Base-by-base conservation (phyloP, 495 filamentous ascomycete species). In the Aspergillus saccharolyticus region DNA sequence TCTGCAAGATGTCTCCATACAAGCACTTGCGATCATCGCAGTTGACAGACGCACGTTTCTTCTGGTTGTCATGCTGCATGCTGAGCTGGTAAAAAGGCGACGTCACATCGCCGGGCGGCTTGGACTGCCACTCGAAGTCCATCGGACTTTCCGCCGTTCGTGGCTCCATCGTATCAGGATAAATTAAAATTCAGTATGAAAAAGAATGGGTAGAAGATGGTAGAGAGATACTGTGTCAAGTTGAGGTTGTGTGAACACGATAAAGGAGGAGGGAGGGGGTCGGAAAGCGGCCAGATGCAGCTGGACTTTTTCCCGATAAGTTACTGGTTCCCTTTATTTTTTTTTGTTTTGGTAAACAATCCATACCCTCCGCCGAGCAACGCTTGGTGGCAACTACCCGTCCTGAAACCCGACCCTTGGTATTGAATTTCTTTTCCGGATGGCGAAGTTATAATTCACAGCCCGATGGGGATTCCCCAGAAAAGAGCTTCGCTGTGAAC, bases 61-160 rank as follows among this genome's bases (percentile, higher is more conserved):
- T 74, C 43, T 64, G 67, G 56, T 69, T 71, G 44, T 70, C 73
- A 52, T 76, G 64, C 56, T 80, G 73, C 56, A 71, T 63, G 58
- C 74, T 71, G 53, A 80, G 68, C 56, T 83, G 78, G 43, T 73
- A 71, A 64, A 87, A 88, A 0, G 82, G 82, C 46, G 84, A 86
- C 44, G 75, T 80, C 17, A 70, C 67, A 64, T 85, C 81, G 8
- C 78, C 73, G 16, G 85, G 83, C 6, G 77, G 80, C 18, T 72
- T 70, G 19, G 75, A 78, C 58, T 86, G 76, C 78, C 77, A 88
- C 69, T 85, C 79, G 64, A 82, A 88, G 69, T 88, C 85, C 85
- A 88, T 88, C 7, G 84, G 85, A 75, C 76, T 81, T 56, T 84
- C 83, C 60, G 77, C 74, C 3, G 78, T 74, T 44, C 80, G 70